Evolutionary conservation across 768 basidiomycete genomes (phyloP), one percentile per base, ranked within the genome.

Genomic region (Sporobolomyces pararoseus): DNA sequence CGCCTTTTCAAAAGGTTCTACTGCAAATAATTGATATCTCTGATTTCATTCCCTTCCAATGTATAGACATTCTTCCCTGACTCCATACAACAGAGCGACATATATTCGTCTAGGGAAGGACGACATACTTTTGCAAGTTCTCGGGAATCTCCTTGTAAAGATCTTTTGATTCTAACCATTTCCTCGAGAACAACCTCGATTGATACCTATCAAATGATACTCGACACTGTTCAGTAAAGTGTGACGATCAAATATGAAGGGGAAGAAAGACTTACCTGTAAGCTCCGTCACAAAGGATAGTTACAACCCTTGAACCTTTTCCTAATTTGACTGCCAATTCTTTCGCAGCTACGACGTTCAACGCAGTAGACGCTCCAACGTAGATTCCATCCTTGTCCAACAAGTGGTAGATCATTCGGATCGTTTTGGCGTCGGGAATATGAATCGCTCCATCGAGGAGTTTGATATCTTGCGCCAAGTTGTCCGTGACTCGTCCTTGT

Each of bases 341-440:
- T 17, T 86, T 86, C 0, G 95, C 94, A 14, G 95, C 92, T 46
- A 92, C 93, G 27, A 96, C 92, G 78, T 99, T 99, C 71, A 98
- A 80, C 1, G 96, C 92, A 9, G 91, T 88, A 71, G 90, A 93
- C 4, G 94, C 94, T 16, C 96, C 96, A 51, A 99, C 81, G 80
- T 99, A 99, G 46, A 99, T 77, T 0, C 96, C 96, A 78, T 97
- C 96, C 17, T 86, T 85, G 77, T 97, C 90, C 53, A 99, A 82
- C 34, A 99, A 82, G 65, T 93, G 86, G 79, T 96, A 99, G 52
- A 99, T 81, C 93, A 96, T 98, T 60, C 84, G 84, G 75, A 99
- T 91, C 23, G 91, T 87, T 78, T 95, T 88, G 76, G 86, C 85
- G 74, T 99, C 96, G 4, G 91, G 82, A 44, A 98, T 87, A 68